These are phyloP conservation scores for Allodekkera sacchari DNA, from an alignment of 805 yeast species.

Conservation along the genomic window DNA sequence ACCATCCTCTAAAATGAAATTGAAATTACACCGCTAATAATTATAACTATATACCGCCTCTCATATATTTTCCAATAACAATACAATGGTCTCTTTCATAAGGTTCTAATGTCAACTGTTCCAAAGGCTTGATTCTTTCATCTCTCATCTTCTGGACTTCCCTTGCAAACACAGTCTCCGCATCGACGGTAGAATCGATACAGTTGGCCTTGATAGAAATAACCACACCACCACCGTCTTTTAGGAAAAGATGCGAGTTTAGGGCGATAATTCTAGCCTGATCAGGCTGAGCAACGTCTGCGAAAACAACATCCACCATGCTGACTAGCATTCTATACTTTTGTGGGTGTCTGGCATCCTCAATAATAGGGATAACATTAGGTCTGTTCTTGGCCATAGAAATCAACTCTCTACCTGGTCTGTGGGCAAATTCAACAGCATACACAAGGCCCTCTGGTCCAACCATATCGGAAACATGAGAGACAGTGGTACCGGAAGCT, in stretches of 20 bases:
- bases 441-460: slow-evolving; percentile 99
- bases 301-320: slow-evolving; percentile 98
- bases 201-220: slow-evolving; percentile 99
- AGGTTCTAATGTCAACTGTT: slow-evolving; percentile 98
- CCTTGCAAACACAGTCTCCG: slow-evolving; percentile 98
- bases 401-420: slow-evolving; percentile 99
- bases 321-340: slow-evolving; percentile 98
- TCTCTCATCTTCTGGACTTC: slow-evolving; percentile 98
- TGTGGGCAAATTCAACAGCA: slow-evolving; percentile 98
- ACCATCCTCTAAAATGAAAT: no score
- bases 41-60: no score
- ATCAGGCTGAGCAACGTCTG: slow-evolving; percentile 99
- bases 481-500: slow-evolving; percentile 98
- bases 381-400: slow-evolving; percentile 99
- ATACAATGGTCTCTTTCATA: slow-evolving; percentile 99
- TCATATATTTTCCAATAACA: slow-evolving; percentile 93
- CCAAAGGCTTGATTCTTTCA: slow-evolving; percentile 96
- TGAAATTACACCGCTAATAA: no score
- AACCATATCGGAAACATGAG: slow-evolving; percentile 96
- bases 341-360: slow-evolving; percentile 99
- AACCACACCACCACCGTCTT: slow-evolving; percentile 97
- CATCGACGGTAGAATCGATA: slow-evolving; percentile 98
- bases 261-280: slow-evolving; percentile 99
- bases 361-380: slow-evolving; percentile 95
- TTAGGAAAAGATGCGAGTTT: slow-evolving; percentile 95